A percentile compares a stretch with the other conserved stretches of the same genome.
Conservation (phyloP, 164 flowering plant species). For the Vitis rupestris region DNA sequence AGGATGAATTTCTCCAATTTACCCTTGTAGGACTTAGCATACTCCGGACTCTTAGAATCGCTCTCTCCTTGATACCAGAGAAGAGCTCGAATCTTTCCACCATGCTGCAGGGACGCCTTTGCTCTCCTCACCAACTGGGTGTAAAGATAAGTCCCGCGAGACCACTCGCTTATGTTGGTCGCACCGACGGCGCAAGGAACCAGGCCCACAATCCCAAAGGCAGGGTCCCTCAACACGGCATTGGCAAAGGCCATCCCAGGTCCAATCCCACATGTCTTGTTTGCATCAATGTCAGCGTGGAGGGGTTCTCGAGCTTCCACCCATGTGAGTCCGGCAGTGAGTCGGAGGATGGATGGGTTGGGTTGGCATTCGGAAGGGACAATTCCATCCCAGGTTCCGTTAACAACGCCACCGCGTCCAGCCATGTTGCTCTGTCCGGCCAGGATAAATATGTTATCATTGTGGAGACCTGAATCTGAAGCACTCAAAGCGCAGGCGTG, state of each 20-base stretch:
- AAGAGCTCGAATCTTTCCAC: constrained; percentile 50
- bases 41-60: constrained; percentile 42
- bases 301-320: constrained; percentile 68
- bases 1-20: constrained; percentile 40
- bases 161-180: constrained; percentile 67
- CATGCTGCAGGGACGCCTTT: constrained; percentile 32
- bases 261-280: constrained; percentile 69
- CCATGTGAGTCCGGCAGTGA: constrained; percentile 48
- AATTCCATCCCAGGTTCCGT: constrained; percentile 56
- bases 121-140: constrained; percentile 46
- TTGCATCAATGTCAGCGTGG: constrained; percentile 60
- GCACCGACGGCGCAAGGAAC: constrained; percentile 90
- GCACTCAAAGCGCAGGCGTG: too few relatives aligned
- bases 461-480: too few relatives aligned
- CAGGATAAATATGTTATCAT: constrained; percentile 36
- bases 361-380: constrained; percentile 55
- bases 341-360: constrained; percentile 45
- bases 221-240: constrained; percentile 25
- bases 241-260: constrained; percentile 82
- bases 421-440: constrained; percentile 94
- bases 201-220: constrained; percentile 51
- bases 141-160: constrained; percentile 47
- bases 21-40: constrained; percentile 41
- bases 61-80: constrained; percentile 90
- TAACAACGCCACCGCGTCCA: constrained; percentile 67